Evolutionary conservation across 768 basidiomycete species (phyloP), one percentile per base, ranked within the genome.

Genomic region (Xerocomus brunneocitrinus): DNA sequence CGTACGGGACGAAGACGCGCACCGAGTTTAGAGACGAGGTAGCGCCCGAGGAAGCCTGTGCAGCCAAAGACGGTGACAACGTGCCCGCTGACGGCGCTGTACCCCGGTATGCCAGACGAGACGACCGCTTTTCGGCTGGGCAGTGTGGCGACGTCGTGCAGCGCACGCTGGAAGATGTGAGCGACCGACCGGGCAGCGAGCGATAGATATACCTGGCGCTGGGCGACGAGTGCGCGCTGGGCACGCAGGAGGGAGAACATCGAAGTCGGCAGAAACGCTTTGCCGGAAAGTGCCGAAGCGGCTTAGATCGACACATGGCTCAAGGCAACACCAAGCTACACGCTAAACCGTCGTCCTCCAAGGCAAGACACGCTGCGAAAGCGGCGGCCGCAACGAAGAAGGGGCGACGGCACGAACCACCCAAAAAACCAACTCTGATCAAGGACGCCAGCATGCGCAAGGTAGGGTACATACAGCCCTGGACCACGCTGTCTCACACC

Each of bases 51-150:
- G 70, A 98, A 98, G 5, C 95, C 91, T 4, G 95, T 97, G 67
- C 87, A 89, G 24, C 97, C 97, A 77, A 99, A 98, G 47, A 98
- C 95, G 14, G 97, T 99, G 39, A 88, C 95, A 35, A 87, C 82
- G 72, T 95, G 94, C 3, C 95, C 97, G 39, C 87, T 85, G 54
- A 87, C 85, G 4, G 91, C 87, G 64, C 89, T 90, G 65, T 92
- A 90, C 56, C 87, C 94, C 49, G 86, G 84, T 49, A 84, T 80
- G 19, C 94, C 95, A 59, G 82, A 76, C 5, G 84, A 80, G 62
- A 95, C 76, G 59, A 91, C 74, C 36, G 91, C 85, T 61, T 85
- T 85, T 53, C 67, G 67, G 34, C 65, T 67, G 44, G 85, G 83
- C 38, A 86, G 73, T 13, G 79, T 79, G 55, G 79, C 74, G 38